phyloP scores from a whole-genome alignment of 257 asterid species.

The Jasminum sambac region DNA sequence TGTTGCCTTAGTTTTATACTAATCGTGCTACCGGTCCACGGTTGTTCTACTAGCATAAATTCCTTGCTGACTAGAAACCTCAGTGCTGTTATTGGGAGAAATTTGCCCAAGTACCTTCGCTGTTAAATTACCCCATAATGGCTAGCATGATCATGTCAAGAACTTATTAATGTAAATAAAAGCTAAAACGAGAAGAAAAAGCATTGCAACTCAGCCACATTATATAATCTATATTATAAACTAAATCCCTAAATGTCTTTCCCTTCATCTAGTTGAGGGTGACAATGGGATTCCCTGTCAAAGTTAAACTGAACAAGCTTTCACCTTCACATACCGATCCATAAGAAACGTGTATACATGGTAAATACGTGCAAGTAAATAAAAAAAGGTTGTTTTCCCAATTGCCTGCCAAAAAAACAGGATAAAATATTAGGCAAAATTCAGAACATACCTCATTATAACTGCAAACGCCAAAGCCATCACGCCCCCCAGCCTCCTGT shows the following conservation, averaged over 20 bases:
- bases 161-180: not conserved
- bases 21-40: too few relatives aligned
- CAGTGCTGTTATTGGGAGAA: too few relatives aligned
- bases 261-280: not conserved
- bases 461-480: slow-evolving; percentile 69
- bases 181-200: not conserved
- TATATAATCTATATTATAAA: not conserved
- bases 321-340: not conserved
- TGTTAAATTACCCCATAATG: too few relatives aligned
- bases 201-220: slow-evolving; percentile 4
- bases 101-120: too few relatives aligned
- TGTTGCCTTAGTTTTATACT: too few relatives aligned
- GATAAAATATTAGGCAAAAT: not conserved
- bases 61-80: too few relatives aligned
- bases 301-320: not conserved
- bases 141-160: slow-evolving; percentile 3
- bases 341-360: too few relatives aligned
- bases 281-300: not conserved
- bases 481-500: slow-evolving; percentile 53
- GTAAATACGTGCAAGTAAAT: too few relatives aligned
- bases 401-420: not conserved
- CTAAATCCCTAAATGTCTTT: not conserved
- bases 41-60: too few relatives aligned
- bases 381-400: not conserved
- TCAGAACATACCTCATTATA: slow-evolving; percentile 57